Conservation (phyloP, 139 green algal species). For the Chlamydomonas eustigma region DNA sequence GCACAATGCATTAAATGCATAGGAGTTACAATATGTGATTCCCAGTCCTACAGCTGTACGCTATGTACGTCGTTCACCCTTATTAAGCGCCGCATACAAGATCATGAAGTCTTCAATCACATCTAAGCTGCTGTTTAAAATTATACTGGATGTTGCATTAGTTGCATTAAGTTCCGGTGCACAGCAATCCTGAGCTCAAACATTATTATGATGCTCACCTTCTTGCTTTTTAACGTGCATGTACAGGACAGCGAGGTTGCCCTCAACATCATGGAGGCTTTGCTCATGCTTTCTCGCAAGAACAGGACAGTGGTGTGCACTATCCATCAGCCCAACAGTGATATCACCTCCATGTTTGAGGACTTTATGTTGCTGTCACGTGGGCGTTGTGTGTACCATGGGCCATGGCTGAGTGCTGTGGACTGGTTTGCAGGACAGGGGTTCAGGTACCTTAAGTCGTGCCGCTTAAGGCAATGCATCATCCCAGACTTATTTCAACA, state of each 20-base stretch:
- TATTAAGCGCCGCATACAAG: too few relatives aligned
- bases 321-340: conserved; percentile 59
- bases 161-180: too few relatives aligned
- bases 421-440: conserved; percentile 49
- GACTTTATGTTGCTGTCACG: conserved; percentile 68
- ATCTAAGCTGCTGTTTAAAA: too few relatives aligned
- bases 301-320: conserved; percentile 53
- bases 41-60: too few relatives aligned
- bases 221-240: too few relatives aligned
- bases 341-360: conserved; percentile 70
- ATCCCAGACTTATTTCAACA: background rate
- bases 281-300: conserved; percentile 46
- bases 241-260: conserved; percentile 70
- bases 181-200: too few relatives aligned
- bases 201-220: too few relatives aligned
- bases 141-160: too few relatives aligned
- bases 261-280: conserved; percentile 39
- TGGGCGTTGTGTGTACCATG: conserved; percentile 53
- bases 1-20: too few relatives aligned
- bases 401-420: conserved; percentile 48
- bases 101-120: too few relatives aligned
- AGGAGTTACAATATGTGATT: too few relatives aligned
- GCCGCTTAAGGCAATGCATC: background rate
- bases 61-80: too few relatives aligned
- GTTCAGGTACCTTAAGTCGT: conserved; percentile 22